These are phyloP conservation scores for Verticillium albo-atrum DNA, from an alignment of 2,329 filamentous ascomycete genomes.

Conservation along the genomic window DNA sequence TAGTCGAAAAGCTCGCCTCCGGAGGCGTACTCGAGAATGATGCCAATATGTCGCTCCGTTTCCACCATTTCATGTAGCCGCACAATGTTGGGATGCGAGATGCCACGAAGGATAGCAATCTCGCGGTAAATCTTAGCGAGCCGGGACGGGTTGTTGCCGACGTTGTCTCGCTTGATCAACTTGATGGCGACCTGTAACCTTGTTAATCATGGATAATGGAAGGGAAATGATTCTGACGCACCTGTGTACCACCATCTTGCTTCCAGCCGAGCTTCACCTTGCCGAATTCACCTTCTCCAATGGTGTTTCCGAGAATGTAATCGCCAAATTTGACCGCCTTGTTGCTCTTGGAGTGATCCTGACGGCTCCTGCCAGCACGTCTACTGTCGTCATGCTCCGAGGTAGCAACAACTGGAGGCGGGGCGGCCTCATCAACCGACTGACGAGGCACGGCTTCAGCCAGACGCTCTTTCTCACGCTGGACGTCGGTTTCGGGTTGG, in stretches of 20 bases:
- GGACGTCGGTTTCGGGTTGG: slow-evolving; percentile 69
- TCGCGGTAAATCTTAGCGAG: slow-evolving; percentile 97
- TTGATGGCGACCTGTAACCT: slow-evolving; percentile 83
- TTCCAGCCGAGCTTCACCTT: slow-evolving; percentile 99
- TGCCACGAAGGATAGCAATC: slow-evolving; percentile 81
- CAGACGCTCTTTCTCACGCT: slow-evolving; percentile 66
- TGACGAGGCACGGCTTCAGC: slow-evolving; percentile 51
- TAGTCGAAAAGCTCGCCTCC: slow-evolving; percentile 98
- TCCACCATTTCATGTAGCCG: slow-evolving; percentile 97
- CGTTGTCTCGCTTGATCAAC: slow-evolving; percentile 85
- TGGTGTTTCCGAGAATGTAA: slow-evolving; percentile 91
- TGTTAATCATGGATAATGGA: slow-evolving; percentile 9
- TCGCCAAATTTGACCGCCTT: slow-evolving; percentile 92
- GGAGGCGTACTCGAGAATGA: slow-evolving; percentile 96
- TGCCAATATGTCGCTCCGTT: slow-evolving; percentile 94
- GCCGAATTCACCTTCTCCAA: slow-evolving; percentile 96
- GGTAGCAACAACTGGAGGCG: slow-evolving; percentile 38
- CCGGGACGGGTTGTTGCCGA: slow-evolving; percentile 83
- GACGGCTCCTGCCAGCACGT: slow-evolving; percentile 47
- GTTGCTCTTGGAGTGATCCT: slow-evolving; percentile 54
- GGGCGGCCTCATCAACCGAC: slow-evolving; percentile 38
- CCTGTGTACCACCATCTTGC: slow-evolving; percentile 83
- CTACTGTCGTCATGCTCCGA: slow-evolving; percentile 41
- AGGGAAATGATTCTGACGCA: slow-evolving; percentile 24
- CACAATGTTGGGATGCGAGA: slow-evolving; percentile 95